A percentile compares a stretch with the other conserved stretches of the same genome.
Evolutionary conservation across 805 yeast genomes (phyloP).

Genomic region (Citeromyces matritensis): DNA sequence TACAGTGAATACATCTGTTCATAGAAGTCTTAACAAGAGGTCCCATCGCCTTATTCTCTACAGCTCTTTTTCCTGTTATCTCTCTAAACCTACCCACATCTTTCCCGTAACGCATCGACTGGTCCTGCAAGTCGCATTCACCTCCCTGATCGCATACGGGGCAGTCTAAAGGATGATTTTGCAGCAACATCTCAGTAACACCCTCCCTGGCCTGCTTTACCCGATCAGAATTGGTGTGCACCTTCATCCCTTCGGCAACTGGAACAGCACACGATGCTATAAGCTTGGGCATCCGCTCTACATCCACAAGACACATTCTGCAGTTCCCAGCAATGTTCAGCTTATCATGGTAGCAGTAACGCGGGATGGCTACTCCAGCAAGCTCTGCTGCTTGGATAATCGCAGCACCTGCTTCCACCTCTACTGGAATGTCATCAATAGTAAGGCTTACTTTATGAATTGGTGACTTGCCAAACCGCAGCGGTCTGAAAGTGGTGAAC

Average conservation of each 20-base stretch:
- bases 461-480: no score
- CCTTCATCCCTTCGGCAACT: constrained; percentile 82
- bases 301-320: constrained; percentile 85
- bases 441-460: constrained; percentile 19
- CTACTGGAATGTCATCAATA: constrained; percentile 60
- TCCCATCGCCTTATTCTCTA: constrained; percentile 81
- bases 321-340: constrained; percentile 87
- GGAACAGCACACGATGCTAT: constrained; percentile 90
- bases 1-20: constrained; percentile 90
- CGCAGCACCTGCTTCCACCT: constrained; percentile 75
- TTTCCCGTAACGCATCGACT: constrained; percentile 66
- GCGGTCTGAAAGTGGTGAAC: no score
- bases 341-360: constrained; percentile 87
- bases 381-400: constrained; percentile 85
- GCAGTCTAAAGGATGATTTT: constrained; percentile 86
- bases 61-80: constrained; percentile 76
- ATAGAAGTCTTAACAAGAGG: constrained; percentile 80
- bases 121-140: constrained; percentile 87
- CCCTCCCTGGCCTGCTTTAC: constrained; percentile 79
- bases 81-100: constrained; percentile 81
- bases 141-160: constrained; percentile 94
- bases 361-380: constrained; percentile 79
- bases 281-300: constrained; percentile 79
- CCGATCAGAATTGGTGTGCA: constrained; percentile 63
- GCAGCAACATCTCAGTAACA: constrained; percentile 76